A percentile compares a stretch with the other conserved stretches of the same genome.
Conservation (phyloP, 1,284 basidiomycete genomes). For the Tilletiopsis washingtonensis region DNA sequence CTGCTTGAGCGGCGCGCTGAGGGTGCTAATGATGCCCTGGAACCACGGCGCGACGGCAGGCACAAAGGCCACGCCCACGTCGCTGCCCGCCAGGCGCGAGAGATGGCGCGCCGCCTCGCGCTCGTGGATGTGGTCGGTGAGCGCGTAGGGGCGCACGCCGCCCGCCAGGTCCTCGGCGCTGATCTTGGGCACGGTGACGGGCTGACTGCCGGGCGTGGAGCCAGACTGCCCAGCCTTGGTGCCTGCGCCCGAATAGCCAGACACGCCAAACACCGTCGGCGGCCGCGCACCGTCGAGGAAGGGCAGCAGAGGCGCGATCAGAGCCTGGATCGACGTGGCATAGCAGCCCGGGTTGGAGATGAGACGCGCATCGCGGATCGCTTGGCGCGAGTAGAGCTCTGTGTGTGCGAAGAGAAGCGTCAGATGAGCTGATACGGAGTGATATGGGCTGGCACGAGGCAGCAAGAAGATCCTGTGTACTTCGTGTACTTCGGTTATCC, state of each 20-base stretch:
- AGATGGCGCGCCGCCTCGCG: slow-evolving; percentile 83
- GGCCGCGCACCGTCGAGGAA: slow-evolving; percentile 60
- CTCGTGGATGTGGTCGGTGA: slow-evolving; percentile 98
- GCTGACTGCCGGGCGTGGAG: slow-evolving; percentile 16
- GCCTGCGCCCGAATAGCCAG: slow-evolving; percentile 90
- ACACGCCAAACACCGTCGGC: slow-evolving; percentile 85
- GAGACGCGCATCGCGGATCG: slow-evolving; percentile 64
- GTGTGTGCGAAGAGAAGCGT: slow-evolving; percentile 11
- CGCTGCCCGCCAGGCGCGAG: slow-evolving; percentile 52
- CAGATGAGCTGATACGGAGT: not conserved
- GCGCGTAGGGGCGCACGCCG: slow-evolving; percentile 71
- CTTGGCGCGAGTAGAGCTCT: slow-evolving; percentile 81
- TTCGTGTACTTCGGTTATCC: too few species aligned
- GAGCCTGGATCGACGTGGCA: slow-evolving; percentile 83
- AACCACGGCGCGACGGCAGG: slow-evolving; percentile 90
- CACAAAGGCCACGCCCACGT: slow-evolving; percentile 59
- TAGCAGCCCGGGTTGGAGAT: slow-evolving; percentile 98
- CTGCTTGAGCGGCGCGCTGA: slow-evolving; percentile 68
- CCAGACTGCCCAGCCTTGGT: slow-evolving; percentile 59
- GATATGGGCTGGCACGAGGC: not conserved
- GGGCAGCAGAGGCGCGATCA: slow-evolving; percentile 78
- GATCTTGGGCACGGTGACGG: slow-evolving; percentile 69
- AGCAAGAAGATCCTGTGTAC: not conserved
- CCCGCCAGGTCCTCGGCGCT: slow-evolving; percentile 65
- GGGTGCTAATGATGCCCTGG: slow-evolving; percentile 83